phyloP scores from a whole-genome alignment of 129 eudicot species.

The Centella asiatica region DNA sequence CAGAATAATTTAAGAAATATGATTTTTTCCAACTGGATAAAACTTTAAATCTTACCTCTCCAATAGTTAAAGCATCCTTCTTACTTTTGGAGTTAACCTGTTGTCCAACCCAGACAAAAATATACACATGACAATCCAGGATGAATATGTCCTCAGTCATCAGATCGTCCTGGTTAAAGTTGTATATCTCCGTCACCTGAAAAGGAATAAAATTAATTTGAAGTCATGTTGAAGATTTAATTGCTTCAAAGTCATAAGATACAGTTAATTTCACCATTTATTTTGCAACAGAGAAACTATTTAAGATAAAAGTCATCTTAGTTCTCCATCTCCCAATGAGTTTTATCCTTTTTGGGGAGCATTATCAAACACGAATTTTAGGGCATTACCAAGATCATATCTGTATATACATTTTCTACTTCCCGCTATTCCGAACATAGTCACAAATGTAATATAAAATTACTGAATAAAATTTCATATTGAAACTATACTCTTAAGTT shows the following conservation, averaged over 20 bases:
- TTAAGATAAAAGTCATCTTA: no score
- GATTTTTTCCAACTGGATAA: no score
- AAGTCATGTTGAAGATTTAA: not conserved
- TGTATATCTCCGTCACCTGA: conserved; percentile 76
- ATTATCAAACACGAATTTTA: no score
- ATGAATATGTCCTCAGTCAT: conserved; percentile 80
- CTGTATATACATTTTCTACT: no score
- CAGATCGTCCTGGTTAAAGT: conserved; percentile 75
- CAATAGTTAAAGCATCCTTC: conserved; percentile 48
- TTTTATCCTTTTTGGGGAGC: no score
- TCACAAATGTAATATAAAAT: no score
- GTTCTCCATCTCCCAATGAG: no score
- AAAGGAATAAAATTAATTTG: conserved; percentile 15
- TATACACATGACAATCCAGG: conserved; percentile 58
- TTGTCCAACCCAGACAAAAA: conserved; percentile 77
- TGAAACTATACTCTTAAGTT: no score
- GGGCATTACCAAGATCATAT: no score
- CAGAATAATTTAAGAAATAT: no score
- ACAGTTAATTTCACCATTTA: not conserved
- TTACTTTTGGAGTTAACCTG: conserved; percentile 51
- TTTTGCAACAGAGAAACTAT: not conserved
- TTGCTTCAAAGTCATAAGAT: not conserved
- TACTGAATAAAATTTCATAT: no score
- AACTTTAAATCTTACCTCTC: conserved; percentile 43
- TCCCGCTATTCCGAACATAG: no score